Evolutionary conservation across 257 asterid species (phyloP).

Genomic region (Fraxinus quadrangulata): DNA sequence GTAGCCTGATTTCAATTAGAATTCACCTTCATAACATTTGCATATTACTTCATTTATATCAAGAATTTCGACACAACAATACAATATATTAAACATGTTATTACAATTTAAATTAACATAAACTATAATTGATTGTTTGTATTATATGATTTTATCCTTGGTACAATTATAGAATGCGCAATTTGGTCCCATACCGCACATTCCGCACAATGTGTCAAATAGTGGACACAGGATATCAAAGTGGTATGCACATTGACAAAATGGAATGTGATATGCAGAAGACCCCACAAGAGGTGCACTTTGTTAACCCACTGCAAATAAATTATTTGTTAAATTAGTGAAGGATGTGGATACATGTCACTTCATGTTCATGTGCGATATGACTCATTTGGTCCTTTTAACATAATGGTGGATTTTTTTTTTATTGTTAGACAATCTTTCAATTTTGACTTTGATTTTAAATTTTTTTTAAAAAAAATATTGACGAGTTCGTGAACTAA

Average conservation of each 20-base stretch:
- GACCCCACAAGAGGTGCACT: slow-evolving; percentile 2
- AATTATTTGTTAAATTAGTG: neutral
- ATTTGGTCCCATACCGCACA: slow-evolving; percentile 1
- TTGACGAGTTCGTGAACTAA: neutral
- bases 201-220: neutral
- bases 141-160: neutral
- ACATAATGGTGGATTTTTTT: neutral
- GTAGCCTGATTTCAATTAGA: no score
- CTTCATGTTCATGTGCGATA: neutral
- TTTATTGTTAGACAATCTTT: neutral
- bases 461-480: no score
- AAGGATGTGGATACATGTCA: neutral
- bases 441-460: no score
- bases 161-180: neutral
- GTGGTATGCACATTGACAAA: neutral
- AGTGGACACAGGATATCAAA: neutral
- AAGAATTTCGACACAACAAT: no score
- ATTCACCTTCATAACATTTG: no score
- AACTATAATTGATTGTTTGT: no score
- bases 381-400: neutral
- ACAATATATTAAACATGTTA: no score
- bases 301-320: neutral
- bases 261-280: slow-evolving; percentile 6
- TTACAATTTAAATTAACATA: no score
- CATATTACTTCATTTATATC: no score